Percentiles rank a stretch among this genome's conserved stretches.
phyloP scores from a whole-genome alignment of 345 rosid genomes.

The Ailanthus altissimus region DNA sequence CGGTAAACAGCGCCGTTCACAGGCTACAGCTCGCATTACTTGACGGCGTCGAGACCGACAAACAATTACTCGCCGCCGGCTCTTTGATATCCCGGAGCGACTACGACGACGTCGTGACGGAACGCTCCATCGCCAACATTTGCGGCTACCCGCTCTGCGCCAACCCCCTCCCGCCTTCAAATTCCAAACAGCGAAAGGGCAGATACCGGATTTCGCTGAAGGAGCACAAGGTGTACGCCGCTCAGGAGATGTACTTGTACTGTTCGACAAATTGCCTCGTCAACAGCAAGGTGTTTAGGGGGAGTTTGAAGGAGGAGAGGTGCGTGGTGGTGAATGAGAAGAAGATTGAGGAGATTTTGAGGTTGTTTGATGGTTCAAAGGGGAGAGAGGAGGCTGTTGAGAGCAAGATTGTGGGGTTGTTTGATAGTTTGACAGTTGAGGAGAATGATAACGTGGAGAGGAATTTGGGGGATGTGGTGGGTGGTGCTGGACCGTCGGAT shows the following conservation, averaged over 20 bases:
- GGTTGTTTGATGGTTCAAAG: constrained; percentile 41
- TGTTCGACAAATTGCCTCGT: constrained; percentile 68
- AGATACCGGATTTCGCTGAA: constrained; percentile 64
- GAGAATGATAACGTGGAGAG: constrained; percentile 55
- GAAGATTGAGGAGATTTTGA: constrained; percentile 49
- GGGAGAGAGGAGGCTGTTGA: constrained; percentile 19
- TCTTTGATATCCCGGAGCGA: constrained; percentile 60
- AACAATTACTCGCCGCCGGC: constrained; percentile 63
- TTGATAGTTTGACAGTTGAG: constrained; percentile 25
- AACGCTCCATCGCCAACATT: constrained; percentile 54
- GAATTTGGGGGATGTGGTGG: constrained; percentile 28
- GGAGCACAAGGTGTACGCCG: constrained; percentile 73
- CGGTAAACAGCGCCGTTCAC: constrained; percentile 56
- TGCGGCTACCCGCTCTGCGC: constrained; percentile 82
- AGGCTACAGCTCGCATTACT: constrained; percentile 66
- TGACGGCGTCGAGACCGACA: constrained; percentile 54
- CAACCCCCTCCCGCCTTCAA: constrained; percentile 48
- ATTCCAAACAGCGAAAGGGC: constrained; percentile 50
- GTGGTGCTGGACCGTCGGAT: constrained; percentile 69
- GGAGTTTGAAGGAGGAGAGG: constrained; percentile 58
- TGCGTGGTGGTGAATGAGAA: constrained; percentile 39
- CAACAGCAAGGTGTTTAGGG: constrained; percentile 51
- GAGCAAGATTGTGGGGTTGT: background rate
- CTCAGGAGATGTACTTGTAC: constrained; percentile 56
- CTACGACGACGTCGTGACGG: constrained; percentile 72